phyloP scores from a whole-genome alignment of 2,329 filamentous ascomycete species.

The Elsinoe batatas region DNA sequence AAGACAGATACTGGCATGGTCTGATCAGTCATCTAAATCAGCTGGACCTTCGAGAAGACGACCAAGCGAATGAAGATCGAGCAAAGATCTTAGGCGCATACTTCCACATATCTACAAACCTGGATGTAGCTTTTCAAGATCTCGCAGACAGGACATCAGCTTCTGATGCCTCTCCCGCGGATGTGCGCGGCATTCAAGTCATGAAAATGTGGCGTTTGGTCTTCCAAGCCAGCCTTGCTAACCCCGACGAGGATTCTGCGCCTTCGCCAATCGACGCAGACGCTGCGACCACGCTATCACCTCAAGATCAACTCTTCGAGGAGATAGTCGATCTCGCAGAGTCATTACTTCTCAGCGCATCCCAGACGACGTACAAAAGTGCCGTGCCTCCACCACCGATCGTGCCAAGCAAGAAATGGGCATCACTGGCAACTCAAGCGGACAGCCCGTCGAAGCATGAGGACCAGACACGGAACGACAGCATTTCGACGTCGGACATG shows the following conservation, averaged over 20 bases:
- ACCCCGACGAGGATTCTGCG: neutral
- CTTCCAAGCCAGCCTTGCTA: neutral
- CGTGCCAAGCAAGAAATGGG: neutral
- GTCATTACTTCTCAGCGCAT: neutral
- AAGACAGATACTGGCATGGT: conserved; percentile 6
- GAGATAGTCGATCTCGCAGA: conserved; percentile 3
- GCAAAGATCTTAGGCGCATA: neutral
- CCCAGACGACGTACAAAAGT: neutral
- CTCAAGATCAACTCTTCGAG: conserved; percentile 1
- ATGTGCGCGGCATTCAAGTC: neutral
- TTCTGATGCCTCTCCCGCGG: neutral
- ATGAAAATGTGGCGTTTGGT: conserved; percentile 5
- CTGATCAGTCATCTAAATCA: conserved; percentile 6
- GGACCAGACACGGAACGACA: neutral
- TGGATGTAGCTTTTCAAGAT: conserved; percentile 6
- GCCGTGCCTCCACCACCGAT: neutral
- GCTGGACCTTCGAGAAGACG: conserved; percentile 1
- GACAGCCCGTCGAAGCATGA: neutral
- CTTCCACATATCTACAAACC: neutral
- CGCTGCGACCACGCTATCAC: neutral
- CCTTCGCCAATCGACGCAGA: neutral
- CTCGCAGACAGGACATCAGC: neutral
- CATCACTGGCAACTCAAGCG: neutral
- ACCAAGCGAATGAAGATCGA: neutral
- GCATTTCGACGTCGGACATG: neutral